A percentile compares a stretch with the other conserved stretches of the same genome.
Evolutionary conservation across 495 filamentous ascomycete species (phyloP).

Genomic region (Staphylotrichum tortipilum): DNA sequence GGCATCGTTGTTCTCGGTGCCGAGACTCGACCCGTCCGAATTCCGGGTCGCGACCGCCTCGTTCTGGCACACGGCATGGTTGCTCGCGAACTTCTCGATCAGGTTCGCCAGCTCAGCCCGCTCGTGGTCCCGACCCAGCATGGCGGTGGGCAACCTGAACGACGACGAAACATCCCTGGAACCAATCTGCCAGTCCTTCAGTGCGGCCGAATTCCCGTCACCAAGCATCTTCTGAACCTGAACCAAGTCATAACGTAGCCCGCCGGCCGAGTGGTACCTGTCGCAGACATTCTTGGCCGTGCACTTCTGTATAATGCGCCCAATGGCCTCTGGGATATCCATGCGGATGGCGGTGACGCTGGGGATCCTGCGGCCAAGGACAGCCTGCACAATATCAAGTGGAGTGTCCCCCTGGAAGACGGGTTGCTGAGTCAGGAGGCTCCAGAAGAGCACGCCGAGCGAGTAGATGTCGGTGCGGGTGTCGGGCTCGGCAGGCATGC

Average conservation of each 20-base stretch:
- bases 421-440: constrained; percentile 65
- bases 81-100: constrained; percentile 60
- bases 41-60: too few relatives aligned
- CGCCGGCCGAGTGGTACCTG: constrained; percentile 75
- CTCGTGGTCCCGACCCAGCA: constrained; percentile 71
- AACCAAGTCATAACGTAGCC: constrained; percentile 66
- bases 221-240: constrained; percentile 61
- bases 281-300: constrained; percentile 76
- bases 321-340: constrained; percentile 73
- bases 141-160: constrained; percentile 69
- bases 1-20: constrained; percentile 47
- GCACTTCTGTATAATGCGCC: constrained; percentile 78
- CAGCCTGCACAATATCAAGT: constrained; percentile 80
- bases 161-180: constrained; percentile 76
- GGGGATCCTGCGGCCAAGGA: constrained; percentile 66
- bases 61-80: constrained; percentile 41
- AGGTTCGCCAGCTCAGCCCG: constrained; percentile 57
- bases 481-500: constrained; percentile 82
- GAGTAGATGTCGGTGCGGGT: constrained; percentile 86
- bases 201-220: constrained; percentile 59
- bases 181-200: constrained; percentile 63
- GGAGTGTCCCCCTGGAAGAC: constrained; percentile 71
- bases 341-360: constrained; percentile 63
- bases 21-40: constrained; percentile 46
- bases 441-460: constrained; percentile 79